Evolutionary conservation across 176 grass and related monocot genomes (phyloP), one percentile per base, ranked within the genome.

Genomic region (Cenchrus fungigraminus): DNA sequence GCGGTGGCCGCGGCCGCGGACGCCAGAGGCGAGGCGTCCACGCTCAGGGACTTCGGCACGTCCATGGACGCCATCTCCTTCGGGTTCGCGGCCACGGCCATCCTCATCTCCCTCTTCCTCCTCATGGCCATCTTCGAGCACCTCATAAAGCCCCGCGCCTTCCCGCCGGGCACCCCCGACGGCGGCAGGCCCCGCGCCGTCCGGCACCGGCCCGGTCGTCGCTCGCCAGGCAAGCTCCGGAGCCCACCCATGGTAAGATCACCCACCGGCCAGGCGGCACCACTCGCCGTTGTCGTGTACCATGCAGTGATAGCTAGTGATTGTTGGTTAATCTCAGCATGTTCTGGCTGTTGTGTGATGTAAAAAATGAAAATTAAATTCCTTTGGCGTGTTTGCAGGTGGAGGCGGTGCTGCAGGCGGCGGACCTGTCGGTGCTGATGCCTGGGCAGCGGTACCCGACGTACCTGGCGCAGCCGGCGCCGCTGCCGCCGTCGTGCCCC

Each of bases 91-190:
- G 97, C 94, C 73, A 99, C 94, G 1, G 92, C 97, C 15, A 90
- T 99, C 75, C 72, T 99, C 82, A 87, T 99, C 81, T 96, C 94
- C 31, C 94, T 99, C 88, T 99, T 99, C 91, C 97, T 99, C 79
- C 85, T 99, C 88, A 97, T 94, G 94, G 92, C 97, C 44, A 94
- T 99, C 82, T 94, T 99, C 71, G 97, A 99, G 82, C 97, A 99
- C 77, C 88, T 99, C 73, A 94, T 96, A 90, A 99, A 92, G 47
- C 94, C 91, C 42, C 91, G 85, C 44, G 89, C 86, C 17, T 88
- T 95, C 53, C 83, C 66, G 66, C 84, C 91, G 20, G 69, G 80
- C 65, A 83, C 84, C 22, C 61, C 79, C 12, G 19, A 25, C 12
- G 65, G 32, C 2, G 8, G 32, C 5, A 17, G 25, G 7, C 47